A percentile compares a stretch with the other conserved stretches of the same genome.
Conservation (phyloP, 2,329 filamentous ascomycete genomes). For the Camillea tinctor region DNA sequence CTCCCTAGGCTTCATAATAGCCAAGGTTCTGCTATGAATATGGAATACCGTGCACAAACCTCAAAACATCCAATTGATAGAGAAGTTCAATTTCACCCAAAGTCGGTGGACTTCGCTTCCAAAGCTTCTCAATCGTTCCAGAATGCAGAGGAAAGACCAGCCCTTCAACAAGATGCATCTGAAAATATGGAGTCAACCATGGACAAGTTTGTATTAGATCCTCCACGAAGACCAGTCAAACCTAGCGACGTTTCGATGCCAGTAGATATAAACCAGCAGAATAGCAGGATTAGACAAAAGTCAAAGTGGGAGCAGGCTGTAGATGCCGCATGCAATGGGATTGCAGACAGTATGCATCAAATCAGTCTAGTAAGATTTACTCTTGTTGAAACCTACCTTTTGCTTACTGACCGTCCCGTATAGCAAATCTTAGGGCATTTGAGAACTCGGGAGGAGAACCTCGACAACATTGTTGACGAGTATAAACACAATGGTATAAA, state of each 20-base stretch:
- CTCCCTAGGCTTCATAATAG: neutral
- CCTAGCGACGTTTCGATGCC: neutral
- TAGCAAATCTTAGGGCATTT: conserved; percentile 17
- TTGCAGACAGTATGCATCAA: neutral
- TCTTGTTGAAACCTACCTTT: neutral
- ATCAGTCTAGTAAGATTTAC: neutral
- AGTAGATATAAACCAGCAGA: neutral
- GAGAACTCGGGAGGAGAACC: conserved; percentile 14
- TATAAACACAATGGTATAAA: conserved; percentile 17
- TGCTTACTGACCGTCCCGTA: neutral
- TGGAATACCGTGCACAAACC: neutral
- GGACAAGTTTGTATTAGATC: neutral
- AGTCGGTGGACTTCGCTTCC: neutral
- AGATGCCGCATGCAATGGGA: neutral
- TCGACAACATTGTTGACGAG: conserved; percentile 13
- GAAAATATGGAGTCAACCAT: neutral
- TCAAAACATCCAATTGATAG: neutral
- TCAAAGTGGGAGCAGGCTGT: neutral
- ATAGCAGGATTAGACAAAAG: neutral
- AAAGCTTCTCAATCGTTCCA: neutral
- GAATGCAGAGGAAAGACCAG: neutral
- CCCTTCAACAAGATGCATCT: neutral
- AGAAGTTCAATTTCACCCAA: neutral
- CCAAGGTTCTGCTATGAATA: neutral
- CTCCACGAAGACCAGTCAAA: neutral